Evolutionary conservation across 1,139 yeast genomes (phyloP), one percentile per base, ranked within the genome.

Genomic region (Yamadazyma membranifaciens): DNA sequence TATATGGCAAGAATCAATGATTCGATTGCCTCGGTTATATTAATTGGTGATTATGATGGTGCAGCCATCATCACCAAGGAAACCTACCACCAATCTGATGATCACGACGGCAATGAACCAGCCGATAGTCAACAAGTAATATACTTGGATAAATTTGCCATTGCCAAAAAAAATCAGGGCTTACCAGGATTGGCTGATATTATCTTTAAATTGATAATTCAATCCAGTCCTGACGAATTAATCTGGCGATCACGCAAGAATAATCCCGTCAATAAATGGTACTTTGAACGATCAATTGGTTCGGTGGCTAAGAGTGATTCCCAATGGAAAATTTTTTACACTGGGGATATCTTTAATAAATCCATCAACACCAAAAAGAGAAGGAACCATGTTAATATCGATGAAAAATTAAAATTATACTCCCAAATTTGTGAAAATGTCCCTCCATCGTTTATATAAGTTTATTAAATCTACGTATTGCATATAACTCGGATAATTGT

Each of bases 201-300:
- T 25, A 83, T 92, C 10, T 91, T 92, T 69, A 92, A 91, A 56
- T 74, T 86, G 11, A 80, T 92, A 67, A 65, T 80, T 9, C 80
- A 78, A 39, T 65, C 82, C 34, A 91, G 83, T 55, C 87, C 88
- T 0, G 62, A 74, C 11, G 96, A 87, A 55, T 61, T 92, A 14
- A 65, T 92, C 1, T 92, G 98, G 98, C 75, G 98, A 53, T 89
- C 97, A 2, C 68, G 96, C 39, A 77, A 77, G 46, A 75, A 66
- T 42, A 92, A 92, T 57, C 96, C 97, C 0, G 97, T 92, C 4
- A 92, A 92, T 65, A 89, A 89, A 54, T 92, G 98, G 98, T 92
- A 92, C 59, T 92, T 91, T 61, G 98, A 92, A 54, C 72, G 98
- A 48, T 84, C 96, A 37, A 69, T 75, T 30, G 96, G 96, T 0